Conservation (phyloP, 2,329 filamentous ascomycete species). For the Calonectria honghensis region DNA sequence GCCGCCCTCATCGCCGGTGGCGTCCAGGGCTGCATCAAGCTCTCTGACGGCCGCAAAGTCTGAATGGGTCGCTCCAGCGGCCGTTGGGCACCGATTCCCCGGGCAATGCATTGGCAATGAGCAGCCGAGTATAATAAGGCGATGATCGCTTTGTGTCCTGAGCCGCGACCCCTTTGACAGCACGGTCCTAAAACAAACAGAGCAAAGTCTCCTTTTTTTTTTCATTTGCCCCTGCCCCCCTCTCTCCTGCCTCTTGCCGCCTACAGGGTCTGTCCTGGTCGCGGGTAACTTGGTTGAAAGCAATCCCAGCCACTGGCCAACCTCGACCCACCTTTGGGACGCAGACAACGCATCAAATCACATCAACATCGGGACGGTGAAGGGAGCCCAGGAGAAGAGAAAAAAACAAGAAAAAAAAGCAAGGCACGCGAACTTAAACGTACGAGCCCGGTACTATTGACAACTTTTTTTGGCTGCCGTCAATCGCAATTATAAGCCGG, state of each 20-base stretch:
- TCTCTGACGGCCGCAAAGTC: constrained; percentile 34
- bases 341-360: constrained; percentile 52
- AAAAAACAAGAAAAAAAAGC: constrained; percentile 31
- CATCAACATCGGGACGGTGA: constrained; percentile 39
- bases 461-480: constrained; percentile 16
- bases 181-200: not conserved
- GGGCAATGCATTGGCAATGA: constrained; percentile 24
- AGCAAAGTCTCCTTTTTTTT: constrained; percentile 1
- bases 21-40: constrained; percentile 29
- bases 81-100: constrained; percentile 39
- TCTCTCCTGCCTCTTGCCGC: not conserved
- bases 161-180: not conserved
- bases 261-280: constrained; percentile 37
- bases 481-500: constrained; percentile 29
- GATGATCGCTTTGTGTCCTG: not conserved
- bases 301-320: constrained; percentile 27
- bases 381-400: constrained; percentile 20
- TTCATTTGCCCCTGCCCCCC: not conserved
- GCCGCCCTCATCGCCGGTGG: constrained; percentile 34
- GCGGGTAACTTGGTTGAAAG: constrained; percentile 20
- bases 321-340: constrained; percentile 48
- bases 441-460: constrained; percentile 29
- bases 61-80: constrained; percentile 20
- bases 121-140: constrained; percentile 28
- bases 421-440: constrained; percentile 29